phyloP scores from a whole-genome alignment of 495 filamentous ascomycete genomes.

The Daldinia loculata region DNA sequence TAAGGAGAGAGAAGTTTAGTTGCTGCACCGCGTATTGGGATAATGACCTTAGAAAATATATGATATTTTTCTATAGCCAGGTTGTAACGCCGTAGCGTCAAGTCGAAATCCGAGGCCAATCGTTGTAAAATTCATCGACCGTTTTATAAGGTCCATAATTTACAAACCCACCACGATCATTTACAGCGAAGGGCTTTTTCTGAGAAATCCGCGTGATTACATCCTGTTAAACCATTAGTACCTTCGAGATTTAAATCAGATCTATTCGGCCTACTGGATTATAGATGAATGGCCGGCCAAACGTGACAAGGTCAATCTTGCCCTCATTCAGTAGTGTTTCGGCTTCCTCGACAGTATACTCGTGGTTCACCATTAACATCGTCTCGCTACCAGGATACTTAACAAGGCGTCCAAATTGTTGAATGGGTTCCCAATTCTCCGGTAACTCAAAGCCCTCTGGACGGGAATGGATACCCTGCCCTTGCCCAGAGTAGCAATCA shows the following conservation, averaged over 20 bases:
- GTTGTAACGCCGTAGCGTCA: background rate
- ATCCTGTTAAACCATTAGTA: background rate
- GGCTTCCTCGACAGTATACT: background rate
- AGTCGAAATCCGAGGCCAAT: background rate
- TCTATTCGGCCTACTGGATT: background rate
- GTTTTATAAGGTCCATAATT: background rate
- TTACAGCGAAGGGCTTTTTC: background rate
- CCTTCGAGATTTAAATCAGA: background rate
- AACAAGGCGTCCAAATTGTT: background rate
- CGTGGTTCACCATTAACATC: background rate
- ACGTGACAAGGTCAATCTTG: background rate
- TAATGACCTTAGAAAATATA: background rate
- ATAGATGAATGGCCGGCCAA: background rate
- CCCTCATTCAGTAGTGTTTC: background rate
- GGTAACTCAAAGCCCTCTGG: background rate
- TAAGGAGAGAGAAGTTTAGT: no score
- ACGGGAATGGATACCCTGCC: background rate
- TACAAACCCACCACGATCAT: background rate
- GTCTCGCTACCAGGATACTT: background rate
- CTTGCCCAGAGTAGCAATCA: background rate
- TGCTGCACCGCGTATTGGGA: no score
- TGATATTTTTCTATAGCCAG: background rate
- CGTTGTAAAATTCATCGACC: background rate
- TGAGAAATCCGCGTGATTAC: background rate
- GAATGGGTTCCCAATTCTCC: background rate